Percentiles rank a stretch among this genome's conserved stretches.
phyloP scores from a whole-genome alignment of 176 grass and related monocot genomes.

The Urochloa ruziziensis region DNA sequence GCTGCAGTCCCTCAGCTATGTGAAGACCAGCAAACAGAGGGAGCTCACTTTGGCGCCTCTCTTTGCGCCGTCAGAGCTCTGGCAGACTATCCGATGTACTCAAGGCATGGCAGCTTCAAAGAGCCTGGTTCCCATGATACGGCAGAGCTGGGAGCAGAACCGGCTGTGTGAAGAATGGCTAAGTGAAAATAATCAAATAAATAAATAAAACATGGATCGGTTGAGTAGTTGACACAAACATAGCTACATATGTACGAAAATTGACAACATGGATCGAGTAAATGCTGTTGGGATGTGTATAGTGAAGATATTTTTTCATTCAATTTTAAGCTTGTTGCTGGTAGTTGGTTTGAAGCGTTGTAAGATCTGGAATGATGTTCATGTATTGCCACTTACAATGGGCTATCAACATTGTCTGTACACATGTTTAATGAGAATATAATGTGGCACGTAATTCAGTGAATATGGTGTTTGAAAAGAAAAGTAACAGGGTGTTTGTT shows the following conservation, averaged over 20 bases:
- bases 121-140: not conserved
- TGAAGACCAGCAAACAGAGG: not conserved
- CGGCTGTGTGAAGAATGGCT: not conserved
- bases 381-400: not conserved
- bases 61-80: not conserved
- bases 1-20: not conserved
- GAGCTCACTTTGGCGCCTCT: not conserved
- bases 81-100: slow-evolving; percentile 17
- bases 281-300: not conserved
- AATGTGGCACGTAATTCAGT: not conserved
- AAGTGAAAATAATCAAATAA: not conserved
- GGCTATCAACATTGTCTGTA: not conserved
- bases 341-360: not conserved
- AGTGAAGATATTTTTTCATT: not conserved
- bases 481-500: no score
- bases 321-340: not conserved
- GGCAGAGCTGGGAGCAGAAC: not conserved
- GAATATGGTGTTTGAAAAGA: no score
- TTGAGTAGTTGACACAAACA: no score
- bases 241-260: no score
- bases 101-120: slow-evolving; percentile 27
- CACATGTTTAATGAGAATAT: not conserved
- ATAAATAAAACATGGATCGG: not conserved
- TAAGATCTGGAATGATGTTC: not conserved
- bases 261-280: not conserved